These are phyloP conservation scores for Globisporangium echinulatum DNA, from an alignment of 352 stramenopile genomes.

Conservation along the genomic window DNA sequence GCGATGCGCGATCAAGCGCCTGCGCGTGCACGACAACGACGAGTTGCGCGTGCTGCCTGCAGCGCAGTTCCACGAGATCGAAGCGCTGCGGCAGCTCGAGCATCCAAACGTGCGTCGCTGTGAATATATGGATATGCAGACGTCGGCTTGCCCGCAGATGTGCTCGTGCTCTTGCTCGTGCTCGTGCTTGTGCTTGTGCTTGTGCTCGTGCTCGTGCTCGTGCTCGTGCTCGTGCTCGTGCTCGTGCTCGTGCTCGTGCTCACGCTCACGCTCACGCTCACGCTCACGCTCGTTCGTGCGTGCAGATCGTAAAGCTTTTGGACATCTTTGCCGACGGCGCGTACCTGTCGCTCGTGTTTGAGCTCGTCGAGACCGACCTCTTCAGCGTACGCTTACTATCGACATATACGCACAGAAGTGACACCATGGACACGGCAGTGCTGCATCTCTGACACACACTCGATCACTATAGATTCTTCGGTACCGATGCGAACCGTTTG, in stretches of 20 bases:
- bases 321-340: conserved; percentile 52
- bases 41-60: conserved; percentile 41
- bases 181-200: too few species aligned
- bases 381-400: conserved; percentile 22
- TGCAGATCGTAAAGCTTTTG: conserved; percentile 56
- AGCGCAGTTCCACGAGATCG: conserved; percentile 67
- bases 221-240: too few species aligned
- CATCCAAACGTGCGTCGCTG: conserved; percentile 44
- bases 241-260: too few species aligned
- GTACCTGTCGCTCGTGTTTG: conserved; percentile 59
- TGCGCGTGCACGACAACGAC: conserved; percentile 42
- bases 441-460: too few species aligned
- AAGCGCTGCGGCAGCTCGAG: conserved; percentile 62
- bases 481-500: conserved; percentile 27
- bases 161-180: too few species aligned
- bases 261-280: too few species aligned
- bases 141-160: too few species aligned
- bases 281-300: not conserved
- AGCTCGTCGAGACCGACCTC: conserved; percentile 64
- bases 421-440: too few species aligned
- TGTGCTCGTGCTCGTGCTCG: too few species aligned
- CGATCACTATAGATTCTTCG: conserved; percentile 27
- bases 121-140: not conserved
- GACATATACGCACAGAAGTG: too few species aligned
- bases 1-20: conserved; percentile 50